A percentile compares a stretch with the other conserved stretches of the same genome.
Evolutionary conservation across 1,284 basidiomycete species (phyloP).

Genomic region (Malassezia dermatis): DNA sequence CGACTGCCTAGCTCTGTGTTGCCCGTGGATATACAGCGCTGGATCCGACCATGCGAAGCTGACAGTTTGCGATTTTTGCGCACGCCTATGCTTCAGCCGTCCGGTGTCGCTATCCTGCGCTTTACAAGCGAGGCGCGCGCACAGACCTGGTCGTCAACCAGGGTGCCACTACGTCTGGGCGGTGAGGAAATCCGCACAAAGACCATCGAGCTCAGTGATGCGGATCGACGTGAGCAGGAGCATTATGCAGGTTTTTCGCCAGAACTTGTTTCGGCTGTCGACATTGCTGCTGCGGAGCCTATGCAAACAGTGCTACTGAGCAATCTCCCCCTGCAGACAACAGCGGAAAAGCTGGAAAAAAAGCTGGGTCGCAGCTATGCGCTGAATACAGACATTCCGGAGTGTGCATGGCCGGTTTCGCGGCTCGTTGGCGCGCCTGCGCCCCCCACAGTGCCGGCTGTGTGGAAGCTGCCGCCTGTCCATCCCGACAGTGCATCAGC

Average conservation of each 20-base stretch:
- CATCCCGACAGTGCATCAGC: slow-evolving; percentile 21
- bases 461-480: slow-evolving; percentile 4
- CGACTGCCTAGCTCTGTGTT: neutral
- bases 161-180: neutral
- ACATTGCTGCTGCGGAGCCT: slow-evolving; percentile 5
- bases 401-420: neutral
- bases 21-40: slow-evolving; percentile 3
- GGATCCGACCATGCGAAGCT: neutral
- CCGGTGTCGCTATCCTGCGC: slow-evolving; percentile 1
- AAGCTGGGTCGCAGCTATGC: slow-evolving; percentile 24
- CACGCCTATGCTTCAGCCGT: neutral
- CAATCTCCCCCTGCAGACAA: slow-evolving; percentile 25
- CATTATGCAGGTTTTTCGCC: neutral
- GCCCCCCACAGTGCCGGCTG: slow-evolving; percentile 18
- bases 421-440: slow-evolving; percentile 4
- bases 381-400: slow-evolving; percentile 1
- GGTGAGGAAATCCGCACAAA: neutral
- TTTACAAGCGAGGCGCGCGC: neutral
- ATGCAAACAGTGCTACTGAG: slow-evolving; percentile 19
- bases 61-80: slow-evolving; percentile 9
- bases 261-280: neutral
- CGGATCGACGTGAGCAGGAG: neutral
- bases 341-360: slow-evolving; percentile 24
- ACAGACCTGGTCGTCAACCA: neutral
- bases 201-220: neutral